Conservation (phyloP, 2,329 filamentous ascomycete species). For the Aspergillus sp. region DNA sequence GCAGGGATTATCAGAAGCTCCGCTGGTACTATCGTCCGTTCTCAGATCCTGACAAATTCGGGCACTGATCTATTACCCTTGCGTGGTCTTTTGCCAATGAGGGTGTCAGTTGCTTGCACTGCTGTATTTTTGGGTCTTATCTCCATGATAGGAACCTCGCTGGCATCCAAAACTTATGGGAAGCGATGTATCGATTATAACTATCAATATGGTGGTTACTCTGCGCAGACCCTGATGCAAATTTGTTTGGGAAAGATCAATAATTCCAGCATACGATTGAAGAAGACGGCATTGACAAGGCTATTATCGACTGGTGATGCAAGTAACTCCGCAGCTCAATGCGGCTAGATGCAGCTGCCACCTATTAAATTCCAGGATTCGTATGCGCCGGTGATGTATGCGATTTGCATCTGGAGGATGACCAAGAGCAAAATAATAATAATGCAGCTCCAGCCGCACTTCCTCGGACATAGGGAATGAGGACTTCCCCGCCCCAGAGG, state of each 20-base stretch:
- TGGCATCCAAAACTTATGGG: too few species aligned
- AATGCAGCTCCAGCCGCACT: not conserved
- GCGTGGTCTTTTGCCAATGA: slow-evolving; percentile 10
- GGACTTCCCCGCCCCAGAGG: too few species aligned
- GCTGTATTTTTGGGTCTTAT: too few species aligned
- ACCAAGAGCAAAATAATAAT: slow-evolving; percentile 1
- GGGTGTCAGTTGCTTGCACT: not conserved
- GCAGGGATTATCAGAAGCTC: too few species aligned
- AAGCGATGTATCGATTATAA: too few species aligned
- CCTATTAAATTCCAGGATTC: slow-evolving; percentile 15
- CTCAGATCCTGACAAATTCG: slow-evolving; percentile 8
- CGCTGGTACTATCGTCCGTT: not conserved
- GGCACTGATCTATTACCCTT: slow-evolving; percentile 13
- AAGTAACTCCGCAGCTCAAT: slow-evolving; percentile 14
- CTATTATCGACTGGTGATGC: slow-evolving; percentile 9
- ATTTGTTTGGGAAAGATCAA: too few species aligned
- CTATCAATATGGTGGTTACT: too few species aligned
- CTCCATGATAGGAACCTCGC: too few species aligned
- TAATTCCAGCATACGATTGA: too few species aligned
- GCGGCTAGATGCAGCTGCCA: slow-evolving; percentile 17
- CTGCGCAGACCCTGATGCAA: too few species aligned
- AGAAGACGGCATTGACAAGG: not conserved
- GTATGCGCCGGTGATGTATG: slow-evolving; percentile 11
- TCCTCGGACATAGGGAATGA: not conserved
- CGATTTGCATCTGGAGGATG: slow-evolving; percentile 6